These are phyloP conservation scores for Saccharata proteae DNA, from an alignment of 2,329 filamentous ascomycete genomes.

Conservation along the genomic window DNA sequence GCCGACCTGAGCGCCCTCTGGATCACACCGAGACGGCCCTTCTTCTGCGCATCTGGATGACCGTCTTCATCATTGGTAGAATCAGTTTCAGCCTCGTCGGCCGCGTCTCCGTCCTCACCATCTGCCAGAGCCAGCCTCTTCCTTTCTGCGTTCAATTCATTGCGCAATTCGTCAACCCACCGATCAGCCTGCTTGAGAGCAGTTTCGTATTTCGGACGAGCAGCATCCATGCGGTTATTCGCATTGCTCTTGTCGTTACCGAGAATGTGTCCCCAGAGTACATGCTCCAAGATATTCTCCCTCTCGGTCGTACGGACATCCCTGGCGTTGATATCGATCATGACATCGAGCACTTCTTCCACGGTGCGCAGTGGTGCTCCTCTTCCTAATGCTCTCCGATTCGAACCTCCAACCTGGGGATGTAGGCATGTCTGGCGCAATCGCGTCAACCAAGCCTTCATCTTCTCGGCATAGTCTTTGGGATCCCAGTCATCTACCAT, in stretches of 20 bases:
- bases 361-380: constrained; percentile 66
- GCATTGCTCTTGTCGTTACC: constrained; percentile 59
- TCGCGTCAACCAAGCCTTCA: constrained; percentile 68
- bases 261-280: constrained; percentile 64
- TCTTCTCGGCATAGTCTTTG: constrained; percentile 51
- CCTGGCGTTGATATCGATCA: constrained; percentile 77
- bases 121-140: constrained; percentile 20
- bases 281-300: constrained; percentile 46
- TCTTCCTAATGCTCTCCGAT: constrained; percentile 49
- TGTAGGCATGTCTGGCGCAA: constrained; percentile 77
- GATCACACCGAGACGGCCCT: constrained; percentile 41
- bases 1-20: constrained; percentile 58
- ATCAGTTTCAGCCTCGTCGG: constrained; percentile 11
- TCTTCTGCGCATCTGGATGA: constrained; percentile 22
- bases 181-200: constrained; percentile 27
- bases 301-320: constrained; percentile 58
- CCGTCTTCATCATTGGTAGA: constrained; percentile 23
- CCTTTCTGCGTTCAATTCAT: constrained; percentile 45
- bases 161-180: constrained; percentile 52
- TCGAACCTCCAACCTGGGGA: constrained; percentile 63
- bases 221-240: constrained; percentile 44
- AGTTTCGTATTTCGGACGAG: constrained; percentile 57
- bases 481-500: constrained; percentile 51
- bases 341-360: constrained; percentile 73
- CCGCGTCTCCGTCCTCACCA: constrained; percentile 20